Evolutionary conservation across 495 filamentous ascomycete genomes (phyloP).

Genomic region (Podospora pseudoanserina): DNA sequence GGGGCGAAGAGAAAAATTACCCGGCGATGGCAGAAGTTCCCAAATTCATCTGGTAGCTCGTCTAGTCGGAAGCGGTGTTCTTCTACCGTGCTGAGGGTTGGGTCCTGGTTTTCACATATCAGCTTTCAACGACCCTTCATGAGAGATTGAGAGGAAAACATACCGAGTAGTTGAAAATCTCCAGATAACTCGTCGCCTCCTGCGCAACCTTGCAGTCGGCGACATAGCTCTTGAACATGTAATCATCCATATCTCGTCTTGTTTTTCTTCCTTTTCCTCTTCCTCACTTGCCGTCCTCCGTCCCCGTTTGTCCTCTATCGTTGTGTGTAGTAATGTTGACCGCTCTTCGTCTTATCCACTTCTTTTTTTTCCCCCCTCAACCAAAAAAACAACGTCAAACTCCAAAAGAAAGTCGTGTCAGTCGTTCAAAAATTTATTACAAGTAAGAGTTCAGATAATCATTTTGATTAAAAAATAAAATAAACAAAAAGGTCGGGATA

Average conservation of each 20-base stretch:
- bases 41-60: conserved; percentile 49
- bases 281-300: too few species aligned
- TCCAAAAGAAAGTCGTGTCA: not conserved
- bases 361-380: not conserved
- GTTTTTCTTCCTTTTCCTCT: not conserved
- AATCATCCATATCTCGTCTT: conserved; percentile 48
- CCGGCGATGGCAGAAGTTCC: conserved; percentile 48
- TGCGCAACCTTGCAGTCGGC: conserved; percentile 39
- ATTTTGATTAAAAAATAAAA: not conserved
- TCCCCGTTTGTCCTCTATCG: not conserved
- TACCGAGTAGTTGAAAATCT: conserved; percentile 55
- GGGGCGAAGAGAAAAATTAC: conserved; percentile 30
- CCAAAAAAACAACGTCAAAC: not conserved
- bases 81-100: conserved; percentile 42
- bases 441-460: not conserved
- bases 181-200: conserved; percentile 50
- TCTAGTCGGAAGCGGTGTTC: conserved; percentile 40
- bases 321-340: not conserved
- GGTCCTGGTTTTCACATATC: conserved; percentile 27
- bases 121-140: not conserved
- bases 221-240: conserved; percentile 47
- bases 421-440: not conserved
- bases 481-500: not conserved
- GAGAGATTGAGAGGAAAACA: conserved; percentile 18
- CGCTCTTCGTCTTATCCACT: not conserved